phyloP scores from a whole-genome alignment of 192 early-diverging fungal genomes.

The Pilobolus umbonatus region DNA sequence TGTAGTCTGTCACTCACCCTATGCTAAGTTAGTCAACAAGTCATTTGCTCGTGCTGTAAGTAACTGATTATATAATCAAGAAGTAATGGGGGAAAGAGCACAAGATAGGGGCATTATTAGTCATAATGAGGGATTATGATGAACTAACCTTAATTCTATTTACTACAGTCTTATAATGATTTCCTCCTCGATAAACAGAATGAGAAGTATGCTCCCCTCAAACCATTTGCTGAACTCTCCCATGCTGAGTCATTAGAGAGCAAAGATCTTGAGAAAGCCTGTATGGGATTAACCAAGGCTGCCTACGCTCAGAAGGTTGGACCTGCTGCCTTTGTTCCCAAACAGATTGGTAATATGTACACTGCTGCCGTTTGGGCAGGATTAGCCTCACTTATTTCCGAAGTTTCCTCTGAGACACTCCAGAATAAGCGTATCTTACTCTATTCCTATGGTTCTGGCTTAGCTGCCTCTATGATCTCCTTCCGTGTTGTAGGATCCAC shows the following conservation, averaged over 20 bases:
- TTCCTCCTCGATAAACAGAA: slow-evolving; percentile 74
- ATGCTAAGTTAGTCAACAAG: slow-evolving; percentile 97
- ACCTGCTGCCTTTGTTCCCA: slow-evolving; percentile 72
- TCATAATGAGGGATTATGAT: too few species aligned
- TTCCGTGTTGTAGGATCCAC: slow-evolving; percentile 72
- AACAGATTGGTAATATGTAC: slow-evolving; percentile 84
- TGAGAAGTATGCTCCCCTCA: slow-evolving; percentile 46
- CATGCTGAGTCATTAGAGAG: slow-evolving; percentile 75
- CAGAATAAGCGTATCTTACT: slow-evolving; percentile 79
- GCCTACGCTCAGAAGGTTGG: slow-evolving; percentile 70
- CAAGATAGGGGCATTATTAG: background rate
- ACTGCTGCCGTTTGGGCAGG: slow-evolving; percentile 56
- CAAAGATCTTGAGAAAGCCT: slow-evolving; percentile 91
- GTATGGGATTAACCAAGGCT: slow-evolving; percentile 75
- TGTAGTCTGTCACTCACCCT: slow-evolving; percentile 93
- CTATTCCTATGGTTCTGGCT: slow-evolving; percentile 97
- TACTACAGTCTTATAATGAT: slow-evolving; percentile 80
- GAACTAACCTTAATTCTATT: background rate
- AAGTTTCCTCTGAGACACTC: slow-evolving; percentile 62
- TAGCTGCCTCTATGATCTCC: slow-evolving; percentile 92
- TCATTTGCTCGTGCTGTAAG: slow-evolving; percentile 72
- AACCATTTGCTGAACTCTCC: slow-evolving; percentile 49
- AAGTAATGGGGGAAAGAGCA: background rate
- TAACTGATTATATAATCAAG: background rate
- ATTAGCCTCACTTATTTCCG: slow-evolving; percentile 76